Conservation (phyloP, 768 basidiomycete genomes). For the Candolleomyces aberdarensis region DNA sequence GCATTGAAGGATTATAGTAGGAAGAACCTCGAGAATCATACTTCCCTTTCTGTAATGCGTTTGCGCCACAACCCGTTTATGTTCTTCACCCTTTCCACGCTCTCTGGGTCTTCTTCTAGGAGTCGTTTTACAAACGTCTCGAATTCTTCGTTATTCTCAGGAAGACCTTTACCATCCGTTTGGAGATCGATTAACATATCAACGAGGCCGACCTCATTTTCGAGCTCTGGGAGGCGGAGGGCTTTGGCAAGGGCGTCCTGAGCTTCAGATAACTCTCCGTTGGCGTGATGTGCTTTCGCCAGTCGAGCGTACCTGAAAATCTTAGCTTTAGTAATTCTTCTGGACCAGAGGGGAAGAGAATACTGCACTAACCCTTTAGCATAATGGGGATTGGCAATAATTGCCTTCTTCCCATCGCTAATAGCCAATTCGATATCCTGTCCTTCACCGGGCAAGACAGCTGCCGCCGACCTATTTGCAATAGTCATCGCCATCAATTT, state of each 20-base stretch:
- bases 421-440: slow-evolving; percentile 7
- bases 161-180: slow-evolving; percentile 14
- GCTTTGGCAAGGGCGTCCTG: slow-evolving; percentile 14
- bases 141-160: slow-evolving; percentile 13
- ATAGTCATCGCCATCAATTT: slow-evolving; percentile 6
- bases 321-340: background rate
- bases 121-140: background rate
- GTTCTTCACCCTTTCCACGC: slow-evolving; percentile 8
- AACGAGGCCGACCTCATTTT: slow-evolving; percentile 13
- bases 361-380: slow-evolving; percentile 9
- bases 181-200: slow-evolving; percentile 16
- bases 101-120: slow-evolving; percentile 9
- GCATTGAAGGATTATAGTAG: too few relatives aligned
- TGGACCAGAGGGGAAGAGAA: background rate
- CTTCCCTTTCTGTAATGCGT: background rate
- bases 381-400: slow-evolving; percentile 9
- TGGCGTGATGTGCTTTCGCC: slow-evolving; percentile 13
- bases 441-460: background rate
- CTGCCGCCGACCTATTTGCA: slow-evolving; percentile 6
- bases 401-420: slow-evolving; percentile 11
- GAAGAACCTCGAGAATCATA: too few relatives aligned
- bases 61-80: slow-evolving; percentile 11
- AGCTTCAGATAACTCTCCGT: slow-evolving; percentile 9
- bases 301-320: slow-evolving; percentile 15
- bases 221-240: slow-evolving; percentile 10